Conservation (phyloP, 306 rosid species). For the Corylus heterophylla region DNA sequence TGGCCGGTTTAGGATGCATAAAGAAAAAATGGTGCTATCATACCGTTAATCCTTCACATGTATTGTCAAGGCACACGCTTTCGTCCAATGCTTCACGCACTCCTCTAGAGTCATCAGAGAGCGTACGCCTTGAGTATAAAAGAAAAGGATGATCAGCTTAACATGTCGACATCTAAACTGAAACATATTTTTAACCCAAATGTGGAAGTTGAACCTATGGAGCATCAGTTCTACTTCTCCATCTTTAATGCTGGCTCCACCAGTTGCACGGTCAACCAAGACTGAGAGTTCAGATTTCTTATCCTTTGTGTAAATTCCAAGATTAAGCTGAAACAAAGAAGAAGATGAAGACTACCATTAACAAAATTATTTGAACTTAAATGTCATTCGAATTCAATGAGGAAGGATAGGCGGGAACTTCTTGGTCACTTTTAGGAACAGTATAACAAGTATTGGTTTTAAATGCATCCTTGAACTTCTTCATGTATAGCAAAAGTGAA, state of each 20-base stretch:
- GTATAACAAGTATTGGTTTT: not conserved
- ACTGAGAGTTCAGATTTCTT: constrained; percentile 73
- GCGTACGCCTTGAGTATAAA: constrained; percentile 54
- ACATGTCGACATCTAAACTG: not conserved
- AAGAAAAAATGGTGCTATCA: not conserved
- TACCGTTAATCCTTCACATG: constrained; percentile 60
- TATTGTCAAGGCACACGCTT: constrained; percentile 43
- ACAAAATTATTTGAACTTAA: not conserved
- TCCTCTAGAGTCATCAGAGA: constrained; percentile 64
- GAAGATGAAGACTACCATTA: constrained; percentile 3
- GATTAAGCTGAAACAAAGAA: constrained; percentile 61
- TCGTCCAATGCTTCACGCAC: constrained; percentile 86
- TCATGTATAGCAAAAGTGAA: constrained; percentile 3
- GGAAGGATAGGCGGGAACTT: not conserved
- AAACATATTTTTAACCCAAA: constrained; percentile 1
- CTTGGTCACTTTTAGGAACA: not conserved
- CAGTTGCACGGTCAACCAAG: constrained; percentile 86
- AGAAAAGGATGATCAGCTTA: constrained; percentile 16
- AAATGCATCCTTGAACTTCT: not conserved
- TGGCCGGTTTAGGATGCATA: not conserved
- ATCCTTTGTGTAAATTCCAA: constrained; percentile 73
- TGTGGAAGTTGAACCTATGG: constrained; percentile 57
- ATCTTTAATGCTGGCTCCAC: constrained; percentile 79
- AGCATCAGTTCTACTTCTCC: constrained; percentile 91
- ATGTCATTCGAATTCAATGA: not conserved